Conservation (phyloP, 2,329 filamentous ascomycete genomes). For the Emergomyces africanus region DNA sequence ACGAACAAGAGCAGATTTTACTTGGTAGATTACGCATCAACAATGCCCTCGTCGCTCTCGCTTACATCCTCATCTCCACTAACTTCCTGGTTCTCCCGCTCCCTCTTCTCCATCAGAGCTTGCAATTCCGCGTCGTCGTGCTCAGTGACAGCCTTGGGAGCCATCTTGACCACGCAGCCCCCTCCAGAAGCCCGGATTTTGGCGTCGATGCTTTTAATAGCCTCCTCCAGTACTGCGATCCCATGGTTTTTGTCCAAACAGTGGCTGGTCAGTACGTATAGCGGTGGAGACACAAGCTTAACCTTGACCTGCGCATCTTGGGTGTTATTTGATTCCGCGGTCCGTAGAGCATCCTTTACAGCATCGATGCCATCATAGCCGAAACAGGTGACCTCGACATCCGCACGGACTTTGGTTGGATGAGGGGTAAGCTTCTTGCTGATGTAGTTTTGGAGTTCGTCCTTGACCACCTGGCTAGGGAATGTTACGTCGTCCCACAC, state of each 20-base stretch:
- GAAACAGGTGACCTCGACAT: slow-evolving; percentile 92
- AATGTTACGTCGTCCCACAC: slow-evolving; percentile 92
- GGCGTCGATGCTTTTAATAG: slow-evolving; percentile 73
- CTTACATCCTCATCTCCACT: slow-evolving; percentile 94
- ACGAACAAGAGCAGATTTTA: background rate
- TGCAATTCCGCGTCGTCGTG: slow-evolving; percentile 95
- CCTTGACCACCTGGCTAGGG: slow-evolving; percentile 68
- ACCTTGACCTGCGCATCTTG: slow-evolving; percentile 93
- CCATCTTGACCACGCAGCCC: slow-evolving; percentile 86
- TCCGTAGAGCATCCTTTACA: slow-evolving; percentile 83
- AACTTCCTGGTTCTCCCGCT: slow-evolving; percentile 94
- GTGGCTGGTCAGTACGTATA: slow-evolving; percentile 92
- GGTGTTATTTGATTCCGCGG: slow-evolving; percentile 86
- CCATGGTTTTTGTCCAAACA: slow-evolving; percentile 86
- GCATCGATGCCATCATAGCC: slow-evolving; percentile 98
- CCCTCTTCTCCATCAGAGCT: slow-evolving; percentile 97
- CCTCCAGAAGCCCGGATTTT: slow-evolving; percentile 71
- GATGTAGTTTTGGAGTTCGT: slow-evolving; percentile 91
- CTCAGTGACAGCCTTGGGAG: slow-evolving; percentile 97
- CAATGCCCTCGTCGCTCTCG: slow-evolving; percentile 82
- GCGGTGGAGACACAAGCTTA: slow-evolving; percentile 90
- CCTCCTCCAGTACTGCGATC: slow-evolving; percentile 72
- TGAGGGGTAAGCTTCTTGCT: slow-evolving; percentile 93
- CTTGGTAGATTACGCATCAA: slow-evolving; percentile 22
- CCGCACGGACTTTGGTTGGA: slow-evolving; percentile 96